Evolutionary conservation across 2,329 filamentous ascomycete species (phyloP), one percentile per base, ranked within the genome.

Genomic region (Colletotrichum lindemuthianum): DNA sequence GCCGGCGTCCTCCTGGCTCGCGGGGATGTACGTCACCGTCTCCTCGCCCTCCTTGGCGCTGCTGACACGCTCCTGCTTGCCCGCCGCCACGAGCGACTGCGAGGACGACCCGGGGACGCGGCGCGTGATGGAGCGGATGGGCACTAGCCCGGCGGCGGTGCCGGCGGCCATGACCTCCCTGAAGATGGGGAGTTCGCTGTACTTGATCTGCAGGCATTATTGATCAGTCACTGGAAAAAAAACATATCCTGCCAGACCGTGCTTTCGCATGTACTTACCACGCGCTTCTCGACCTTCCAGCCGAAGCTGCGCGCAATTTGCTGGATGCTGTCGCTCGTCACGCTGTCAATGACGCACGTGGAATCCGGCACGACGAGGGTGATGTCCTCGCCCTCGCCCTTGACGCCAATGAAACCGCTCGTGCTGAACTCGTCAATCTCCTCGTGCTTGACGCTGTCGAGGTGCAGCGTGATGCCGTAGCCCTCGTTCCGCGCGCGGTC

Each of bases 401-500:
- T 83, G 6, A 92, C 90, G 4, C 93, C 96, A 68, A 98, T 91
- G 77, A 99, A 98, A 1, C 93, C 95, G 68, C 90, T 94, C 0
- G 96, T 98, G 70, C 91, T 96, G 75, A 98, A 99, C 83, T 99
- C 95, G 73, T 99, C 95, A 67, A 99, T 87, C 76, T 96, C 93
- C 65, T 88, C 90, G 70, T 94, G 87, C 9, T 87, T 92, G 73
- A 89, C 89, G 76, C 92, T 96, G 79, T 98, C 96, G 59, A 98
- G 82, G 76, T 98, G 95, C 72, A 98, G 83, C 2, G 95, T 98
- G 73, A 98, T 98, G n/a, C 92, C 94, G 73, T 87, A 98, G 37
- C 95, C 95, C 65, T 92, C 86, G 15, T 83, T 81, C 63, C 90
- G 83, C 1, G 96, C 95, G 73, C 86, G 90, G 71, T 97, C 93